Evolutionary conservation across 768 basidiomycete genomes (phyloP), one percentile per base, ranked within the genome.

Genomic region (Lactarius trivialis): DNA sequence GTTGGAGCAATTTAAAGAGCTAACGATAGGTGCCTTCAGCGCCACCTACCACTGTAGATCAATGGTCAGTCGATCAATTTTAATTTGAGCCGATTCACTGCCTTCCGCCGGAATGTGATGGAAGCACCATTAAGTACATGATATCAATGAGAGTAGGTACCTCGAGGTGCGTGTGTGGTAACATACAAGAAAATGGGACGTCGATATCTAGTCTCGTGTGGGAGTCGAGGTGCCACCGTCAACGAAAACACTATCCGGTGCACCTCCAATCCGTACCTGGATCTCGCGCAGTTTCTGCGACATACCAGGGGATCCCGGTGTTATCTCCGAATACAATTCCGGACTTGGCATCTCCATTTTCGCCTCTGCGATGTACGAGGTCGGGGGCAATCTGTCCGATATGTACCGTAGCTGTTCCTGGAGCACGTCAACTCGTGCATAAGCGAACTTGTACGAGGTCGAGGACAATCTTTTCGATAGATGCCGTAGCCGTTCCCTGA

Each of bases 21-120:
- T 92, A 89, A 30, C 86, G 78, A 15, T 81, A 74, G 14, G 89
- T 91, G 37, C 91, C 91, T 73, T 91, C 89, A 15, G 88, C 90
- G 73, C 89, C 90, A 71, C 92, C 89, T 24, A 92, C 79, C 86
- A 92, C 89, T 89, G 36, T 15, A 33, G 52, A 51, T 26, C 30
- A 33, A 24, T 41, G 48, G 54, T 33, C 37, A 58, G 45, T 33
- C n/a, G 36, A 36, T 56, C 3, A 7, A 41, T 7, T 36, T 5
- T 33, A 39, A 48, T 49, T 28, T 48, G 45, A 32, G 58, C 26
- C n/a, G n/a, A n/a, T n/a, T 34, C 14, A 36, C 39, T 21, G 43
- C 43, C 4, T 45, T 12, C 45, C 14, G 2, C 21, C 21, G 2
- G 24, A 12, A 24, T 48, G 4, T 14, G 21, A 45, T 24, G 21